phyloP scores from a whole-genome alignment of 768 basidiomycete species.

The Mycena belliarum region DNA sequence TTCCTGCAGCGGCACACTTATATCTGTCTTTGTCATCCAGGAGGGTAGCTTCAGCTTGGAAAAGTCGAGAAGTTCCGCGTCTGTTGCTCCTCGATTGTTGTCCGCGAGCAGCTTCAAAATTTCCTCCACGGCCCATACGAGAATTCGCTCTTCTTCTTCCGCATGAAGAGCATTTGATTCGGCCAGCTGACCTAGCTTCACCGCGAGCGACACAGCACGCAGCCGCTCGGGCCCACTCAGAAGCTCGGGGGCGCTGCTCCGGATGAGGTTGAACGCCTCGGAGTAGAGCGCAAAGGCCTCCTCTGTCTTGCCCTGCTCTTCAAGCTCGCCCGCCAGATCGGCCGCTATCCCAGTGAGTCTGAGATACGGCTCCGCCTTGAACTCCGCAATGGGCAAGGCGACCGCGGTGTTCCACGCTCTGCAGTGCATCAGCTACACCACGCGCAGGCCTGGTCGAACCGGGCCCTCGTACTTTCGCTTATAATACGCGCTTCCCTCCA shows the following conservation, averaged over 20 bases:
- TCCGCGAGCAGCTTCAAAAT: slow-evolving; percentile 11
- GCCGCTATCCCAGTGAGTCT: slow-evolving; percentile 53
- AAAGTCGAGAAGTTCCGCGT: slow-evolving; percentile 28
- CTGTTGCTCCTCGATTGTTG: background rate
- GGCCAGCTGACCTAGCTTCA: slow-evolving; percentile 18
- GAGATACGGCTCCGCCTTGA: slow-evolving; percentile 42
- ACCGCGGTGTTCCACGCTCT: slow-evolving; percentile 50
- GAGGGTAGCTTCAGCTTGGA: slow-evolving; percentile 44
- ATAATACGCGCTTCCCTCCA: slow-evolving; percentile 7
- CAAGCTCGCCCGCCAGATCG: slow-evolving; percentile 45
- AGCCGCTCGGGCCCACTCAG: slow-evolving; percentile 12
- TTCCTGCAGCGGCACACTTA: slow-evolving; percentile 48
- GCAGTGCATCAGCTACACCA: background rate
- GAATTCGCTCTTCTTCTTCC: slow-evolving; percentile 11
- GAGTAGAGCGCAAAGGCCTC: slow-evolving; percentile 14
- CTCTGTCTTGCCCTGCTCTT: slow-evolving; percentile 26
- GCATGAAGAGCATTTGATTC: background rate
- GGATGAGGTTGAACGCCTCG: slow-evolving; percentile 13
- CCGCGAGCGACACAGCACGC: slow-evolving; percentile 15
- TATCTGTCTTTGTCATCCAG: slow-evolving; percentile 47
- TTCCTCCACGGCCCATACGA: slow-evolving; percentile 18
- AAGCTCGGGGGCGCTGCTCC: background rate
- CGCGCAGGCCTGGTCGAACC: background rate
- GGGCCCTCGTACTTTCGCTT: slow-evolving; percentile 13
- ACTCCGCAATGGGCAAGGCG: slow-evolving; percentile 27